Conservation (phyloP, 2,329 filamentous ascomycete genomes). For the Diplodia sapinea region DNA sequence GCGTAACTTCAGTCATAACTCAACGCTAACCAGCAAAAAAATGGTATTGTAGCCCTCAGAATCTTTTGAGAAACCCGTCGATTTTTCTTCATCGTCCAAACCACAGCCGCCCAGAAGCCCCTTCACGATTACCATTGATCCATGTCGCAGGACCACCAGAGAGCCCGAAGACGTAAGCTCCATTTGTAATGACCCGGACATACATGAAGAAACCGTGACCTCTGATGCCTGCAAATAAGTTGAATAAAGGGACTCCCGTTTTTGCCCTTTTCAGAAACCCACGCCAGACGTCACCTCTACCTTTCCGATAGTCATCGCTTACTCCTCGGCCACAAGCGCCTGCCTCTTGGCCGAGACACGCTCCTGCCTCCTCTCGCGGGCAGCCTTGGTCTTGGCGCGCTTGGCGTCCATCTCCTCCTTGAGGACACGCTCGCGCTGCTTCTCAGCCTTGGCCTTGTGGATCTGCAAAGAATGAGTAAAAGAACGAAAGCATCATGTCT, state of each 20-base stretch:
- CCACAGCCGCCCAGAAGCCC: constrained; percentile 18
- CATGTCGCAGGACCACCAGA: constrained; percentile 23
- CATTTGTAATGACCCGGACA: constrained; percentile 48
- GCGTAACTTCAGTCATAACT: constrained; percentile 8
- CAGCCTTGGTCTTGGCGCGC: constrained; percentile 99
- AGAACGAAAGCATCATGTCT: constrained; percentile 45
- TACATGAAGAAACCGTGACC: constrained; percentile 52
- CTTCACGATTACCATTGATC: constrained; percentile 21
- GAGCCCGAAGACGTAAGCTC: constrained; percentile 30
- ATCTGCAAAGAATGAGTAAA: constrained; percentile 67
- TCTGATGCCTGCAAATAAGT: constrained; percentile 46
- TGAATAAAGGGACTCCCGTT: constrained; percentile 46
- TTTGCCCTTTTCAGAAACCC: constrained; percentile 48
- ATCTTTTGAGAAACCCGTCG: constrained; percentile 23
- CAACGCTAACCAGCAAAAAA: constrained; percentile 25
- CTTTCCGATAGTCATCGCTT: constrained; percentile 36
- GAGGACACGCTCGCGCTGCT: constrained; percentile 90
- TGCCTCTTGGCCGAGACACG: constrained; percentile 89
- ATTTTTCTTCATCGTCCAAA: constrained; percentile 20
- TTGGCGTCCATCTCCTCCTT: constrained; percentile 99
- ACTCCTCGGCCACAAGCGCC: constrained; percentile 72
- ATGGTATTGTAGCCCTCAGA: constrained; percentile 22
- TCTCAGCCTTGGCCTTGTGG: constrained; percentile 99
- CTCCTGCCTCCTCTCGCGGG: constrained; percentile 97
- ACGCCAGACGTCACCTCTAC: constrained; percentile 49